These are phyloP conservation scores for Phoma sp. DNA, from an alignment of 2,329 filamentous ascomycete species.

Conservation along the genomic window DNA sequence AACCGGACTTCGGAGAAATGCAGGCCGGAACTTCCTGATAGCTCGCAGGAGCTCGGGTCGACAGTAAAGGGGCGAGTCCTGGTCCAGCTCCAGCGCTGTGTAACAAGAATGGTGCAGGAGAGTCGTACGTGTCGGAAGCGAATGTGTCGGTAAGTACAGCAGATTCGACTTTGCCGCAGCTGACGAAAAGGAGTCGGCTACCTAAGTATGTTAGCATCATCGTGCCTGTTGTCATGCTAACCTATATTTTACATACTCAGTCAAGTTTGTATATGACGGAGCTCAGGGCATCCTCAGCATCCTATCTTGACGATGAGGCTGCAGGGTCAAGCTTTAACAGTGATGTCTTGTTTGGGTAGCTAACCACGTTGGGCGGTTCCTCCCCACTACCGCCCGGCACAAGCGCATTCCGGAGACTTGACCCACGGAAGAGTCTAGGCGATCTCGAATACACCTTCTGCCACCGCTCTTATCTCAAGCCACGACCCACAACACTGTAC, in stretches of 20 bases:
- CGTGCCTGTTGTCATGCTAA: no score
- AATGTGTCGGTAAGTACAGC: no score
- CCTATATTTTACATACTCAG: background rate
- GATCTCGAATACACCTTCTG: constrained; percentile 1
- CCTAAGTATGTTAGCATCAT: background rate
- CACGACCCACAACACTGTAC: constrained; percentile 3
- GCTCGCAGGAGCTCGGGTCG: constrained; percentile 3
- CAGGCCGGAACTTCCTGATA: background rate
- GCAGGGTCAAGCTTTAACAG: background rate
- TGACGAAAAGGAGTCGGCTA: background rate
- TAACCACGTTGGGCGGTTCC: background rate
- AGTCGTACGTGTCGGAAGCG: background rate
- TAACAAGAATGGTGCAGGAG: background rate
- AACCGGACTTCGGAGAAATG: background rate
- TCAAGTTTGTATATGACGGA: background rate
- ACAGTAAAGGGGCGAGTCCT: background rate
- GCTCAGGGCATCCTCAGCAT: background rate
- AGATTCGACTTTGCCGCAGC: background rate
- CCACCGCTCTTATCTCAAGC: background rate
- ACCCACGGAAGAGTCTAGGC: background rate
- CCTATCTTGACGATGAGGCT: background rate
- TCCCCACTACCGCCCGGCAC: constrained; percentile 1
- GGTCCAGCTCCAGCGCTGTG: background rate
- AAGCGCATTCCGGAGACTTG: constrained; percentile 2
- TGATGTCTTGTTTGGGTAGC: background rate